A percentile compares a stretch with the other conserved stretches of the same genome.
Evolutionary conservation across 257 asterid genomes (phyloP).

Genomic region (Gentiana macrophylla): DNA sequence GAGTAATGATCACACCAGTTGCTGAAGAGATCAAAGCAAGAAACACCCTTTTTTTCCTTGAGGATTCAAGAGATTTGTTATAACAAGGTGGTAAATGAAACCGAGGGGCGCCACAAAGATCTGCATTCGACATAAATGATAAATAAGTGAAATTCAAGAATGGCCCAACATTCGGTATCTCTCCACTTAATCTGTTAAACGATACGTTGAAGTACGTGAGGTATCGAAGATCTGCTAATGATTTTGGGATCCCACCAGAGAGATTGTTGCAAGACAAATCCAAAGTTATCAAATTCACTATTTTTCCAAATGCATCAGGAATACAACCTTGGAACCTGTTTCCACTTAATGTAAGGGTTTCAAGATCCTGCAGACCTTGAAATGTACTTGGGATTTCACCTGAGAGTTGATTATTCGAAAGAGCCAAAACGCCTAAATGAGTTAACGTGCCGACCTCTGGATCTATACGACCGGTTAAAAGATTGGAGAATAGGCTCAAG

Average conservation of each 20-base stretch:
- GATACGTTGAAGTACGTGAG: neutral
- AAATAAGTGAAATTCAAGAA: neutral
- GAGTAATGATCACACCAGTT: no score
- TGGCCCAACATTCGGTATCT: neutral
- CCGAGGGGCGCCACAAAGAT: neutral
- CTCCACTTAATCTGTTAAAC: neutral
- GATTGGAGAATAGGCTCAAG: neutral
- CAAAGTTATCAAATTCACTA: neutral
- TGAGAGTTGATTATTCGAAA: neutral
- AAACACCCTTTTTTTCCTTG: no score
- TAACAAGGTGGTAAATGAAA: neutral
- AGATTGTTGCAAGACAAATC: slow-evolving; percentile 3
- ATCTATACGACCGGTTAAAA: neutral
- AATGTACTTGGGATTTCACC: neutral
- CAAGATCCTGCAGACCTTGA: neutral
- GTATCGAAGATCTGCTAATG: neutral
- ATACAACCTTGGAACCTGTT: neutral
- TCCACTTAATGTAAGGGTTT: neutral
- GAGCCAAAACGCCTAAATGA: neutral
- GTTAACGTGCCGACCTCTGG: neutral
- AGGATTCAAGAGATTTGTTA: no score
- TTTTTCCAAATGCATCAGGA: neutral
- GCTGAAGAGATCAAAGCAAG: no score
- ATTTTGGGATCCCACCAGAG: neutral
- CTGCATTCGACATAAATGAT: neutral